Percentiles rank a stretch among this genome's conserved stretches.
phyloP scores from a whole-genome alignment of 208 protist species.

The Novymonas esmeraldas region DNA sequence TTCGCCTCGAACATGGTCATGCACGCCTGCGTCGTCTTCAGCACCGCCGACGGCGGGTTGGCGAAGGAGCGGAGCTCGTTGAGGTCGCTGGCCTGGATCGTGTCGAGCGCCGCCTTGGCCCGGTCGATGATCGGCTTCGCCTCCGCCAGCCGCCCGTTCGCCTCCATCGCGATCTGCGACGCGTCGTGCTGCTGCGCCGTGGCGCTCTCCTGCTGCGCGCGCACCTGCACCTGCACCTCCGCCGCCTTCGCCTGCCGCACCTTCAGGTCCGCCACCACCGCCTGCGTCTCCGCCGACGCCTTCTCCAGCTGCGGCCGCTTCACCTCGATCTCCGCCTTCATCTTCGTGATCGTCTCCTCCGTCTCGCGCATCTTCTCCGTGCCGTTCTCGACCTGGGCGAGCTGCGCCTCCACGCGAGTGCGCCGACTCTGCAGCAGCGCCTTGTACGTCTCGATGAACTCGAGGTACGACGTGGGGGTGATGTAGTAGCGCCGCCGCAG shows the following conservation, averaged over 20 bases:
- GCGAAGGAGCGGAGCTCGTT: slow-evolving; percentile 95
- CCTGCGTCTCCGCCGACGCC: slow-evolving; percentile 87
- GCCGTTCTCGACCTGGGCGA: slow-evolving; percentile 91
- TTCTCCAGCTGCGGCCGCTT: slow-evolving; percentile 91
- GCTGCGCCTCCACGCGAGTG: slow-evolving; percentile 79
- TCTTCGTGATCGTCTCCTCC: slow-evolving; percentile 92
- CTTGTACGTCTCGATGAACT: slow-evolving; percentile 96
- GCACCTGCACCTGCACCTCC: slow-evolving; percentile 90
- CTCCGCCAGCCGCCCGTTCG: slow-evolving; percentile 91
- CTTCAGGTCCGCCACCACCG: slow-evolving; percentile 89
- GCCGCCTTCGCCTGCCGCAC: slow-evolving; percentile 83
- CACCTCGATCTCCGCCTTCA: slow-evolving; percentile 92
- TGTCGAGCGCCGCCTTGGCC: slow-evolving; percentile 94
- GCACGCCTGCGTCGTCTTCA: slow-evolving; percentile 96
- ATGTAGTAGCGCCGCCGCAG: slow-evolving; percentile 94
- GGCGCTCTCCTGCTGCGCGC: slow-evolving; percentile 91
- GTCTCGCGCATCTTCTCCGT: slow-evolving; percentile 93
- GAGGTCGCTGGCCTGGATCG: slow-evolving; percentile 94
- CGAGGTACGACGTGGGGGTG: slow-evolving; percentile 95
- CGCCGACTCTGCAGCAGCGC: slow-evolving; percentile 81
- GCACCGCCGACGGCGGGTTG: slow-evolving; percentile 94
- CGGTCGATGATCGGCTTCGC: slow-evolving; percentile 94
- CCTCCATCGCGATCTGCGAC: slow-evolving; percentile 86
- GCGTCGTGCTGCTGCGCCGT: slow-evolving; percentile 85
- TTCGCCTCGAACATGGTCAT: slow-evolving; percentile 96